A percentile compares a stretch with the other conserved stretches of the same genome.
Conservation (phyloP, 257 asterid species). For the Prunella vulgaris region DNA sequence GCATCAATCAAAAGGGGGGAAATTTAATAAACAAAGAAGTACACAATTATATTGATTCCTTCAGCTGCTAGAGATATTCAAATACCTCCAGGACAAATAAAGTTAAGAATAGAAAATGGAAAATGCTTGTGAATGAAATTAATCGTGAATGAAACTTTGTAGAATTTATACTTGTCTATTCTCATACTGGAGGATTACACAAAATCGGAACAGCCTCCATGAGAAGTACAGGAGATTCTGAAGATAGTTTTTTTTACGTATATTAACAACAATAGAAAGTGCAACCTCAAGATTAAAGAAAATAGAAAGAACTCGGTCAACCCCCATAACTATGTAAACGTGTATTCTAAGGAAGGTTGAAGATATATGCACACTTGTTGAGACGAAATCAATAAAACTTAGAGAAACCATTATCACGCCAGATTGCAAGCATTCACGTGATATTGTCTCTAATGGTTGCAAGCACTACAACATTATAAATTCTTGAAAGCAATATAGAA, state of each 20-base stretch:
- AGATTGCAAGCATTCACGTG: constrained; percentile 82
- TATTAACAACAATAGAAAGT: constrained; percentile 76
- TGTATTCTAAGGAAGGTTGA: constrained; percentile 22
- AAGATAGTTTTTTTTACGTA: constrained; percentile 74
- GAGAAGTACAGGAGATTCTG: constrained; percentile 60
- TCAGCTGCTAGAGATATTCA: background rate
- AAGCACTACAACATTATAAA: constrained; percentile 58
- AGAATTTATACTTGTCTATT: constrained; percentile 64
- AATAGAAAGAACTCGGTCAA: constrained; percentile 20
- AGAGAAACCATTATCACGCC: constrained; percentile 90
- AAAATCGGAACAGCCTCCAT: constrained; percentile 92
- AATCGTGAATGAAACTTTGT: constrained; percentile 7
- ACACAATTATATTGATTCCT: background rate
- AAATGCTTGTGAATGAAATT: background rate
- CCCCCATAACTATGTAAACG: constrained; percentile 6
- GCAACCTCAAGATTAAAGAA: constrained; percentile 69
- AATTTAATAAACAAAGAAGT: background rate
- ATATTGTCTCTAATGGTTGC: constrained; percentile 88
- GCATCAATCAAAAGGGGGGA: background rate
- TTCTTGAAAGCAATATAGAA: background rate
- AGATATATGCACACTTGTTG: constrained; percentile 87
- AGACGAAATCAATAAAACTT: constrained; percentile 81
- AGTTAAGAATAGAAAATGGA: constrained; percentile 13
- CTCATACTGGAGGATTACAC: constrained; percentile 90
- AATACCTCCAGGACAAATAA: constrained; percentile 49